Evolutionary conservation across 441 rosid genomes (phyloP), one percentile per base, ranked within the genome.

Genomic region (Dalechampia spathulata): DNA sequence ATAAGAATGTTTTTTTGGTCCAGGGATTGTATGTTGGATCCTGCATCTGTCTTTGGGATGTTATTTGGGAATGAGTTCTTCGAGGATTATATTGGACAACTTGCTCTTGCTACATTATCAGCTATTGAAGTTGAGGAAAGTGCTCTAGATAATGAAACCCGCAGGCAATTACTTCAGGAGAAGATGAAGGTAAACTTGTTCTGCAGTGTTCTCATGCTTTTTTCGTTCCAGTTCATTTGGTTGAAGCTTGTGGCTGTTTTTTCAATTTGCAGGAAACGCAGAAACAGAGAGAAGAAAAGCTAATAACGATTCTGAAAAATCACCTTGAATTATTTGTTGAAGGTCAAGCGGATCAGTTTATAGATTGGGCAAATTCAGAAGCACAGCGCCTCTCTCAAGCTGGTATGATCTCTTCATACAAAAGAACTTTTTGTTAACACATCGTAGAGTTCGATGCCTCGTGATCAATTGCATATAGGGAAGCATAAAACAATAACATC

Each of bases 1-100:
- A 15, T 25, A 5, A 51, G 6, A 38, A 17, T 14, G n/a, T 48
- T 58, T 27, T 55, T 11, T 58, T n/a, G n/a, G n/a, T 60, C 54
- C 61, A 94, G 99, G 76, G 94, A 83, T 19, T 55, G 80, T 51
- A 94, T 94, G 95, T 60, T 87, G 66, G 97, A 94, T 47, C 91
- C 99, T 71, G 63, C 96, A 39, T 75, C 90, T 52, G 95, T 93
- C 12, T 93, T 93, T 67, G 99, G 99, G 51, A 93, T 93, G 99
- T 78, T 87, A 47, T 93, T 93, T 51, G 99, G 97, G 43, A 90
- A 96, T 40, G 95, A 93, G 37, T 70, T 46, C 55, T 93, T 93
- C 68, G 99, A 93, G 67, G 99, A 93, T 57, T 93, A 90, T 55
- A 52, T 90, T 63, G 97, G 99, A n/a, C 83, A 90, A 72, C 90